Percentiles rank a stretch among this genome's conserved stretches.
These are phyloP conservation scores for Phytophthora pluvialis DNA, from an alignment of 352 stramenopile genomes.

Conservation along the genomic window DNA sequence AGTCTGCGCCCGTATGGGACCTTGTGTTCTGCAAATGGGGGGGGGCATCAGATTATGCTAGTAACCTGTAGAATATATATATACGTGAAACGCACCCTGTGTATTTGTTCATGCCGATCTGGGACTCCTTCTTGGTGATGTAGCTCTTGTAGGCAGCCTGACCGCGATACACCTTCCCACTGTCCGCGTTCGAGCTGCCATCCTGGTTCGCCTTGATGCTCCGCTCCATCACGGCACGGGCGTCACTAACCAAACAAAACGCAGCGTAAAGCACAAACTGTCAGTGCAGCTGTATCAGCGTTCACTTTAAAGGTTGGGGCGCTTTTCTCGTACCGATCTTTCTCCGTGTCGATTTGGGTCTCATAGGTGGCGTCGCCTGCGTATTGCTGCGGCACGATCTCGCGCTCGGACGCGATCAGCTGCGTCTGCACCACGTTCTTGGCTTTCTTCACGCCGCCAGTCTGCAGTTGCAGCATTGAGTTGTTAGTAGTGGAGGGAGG, in stretches of 20 bases:
- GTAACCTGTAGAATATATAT: not conserved
- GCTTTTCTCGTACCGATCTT: slow-evolving; percentile 50
- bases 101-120: slow-evolving; percentile 92
- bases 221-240: slow-evolving; percentile 77
- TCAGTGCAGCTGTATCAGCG: not conserved
- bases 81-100: slow-evolving; percentile 56
- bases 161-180: slow-evolving; percentile 85
- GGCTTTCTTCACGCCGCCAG: slow-evolving; percentile 53
- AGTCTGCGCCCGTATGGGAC: slow-evolving; percentile 94
- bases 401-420: slow-evolving; percentile 71
- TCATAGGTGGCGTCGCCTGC: slow-evolving; percentile 86
- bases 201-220: slow-evolving; percentile 78
- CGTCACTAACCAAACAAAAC: slow-evolving; percentile 53
- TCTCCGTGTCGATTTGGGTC: slow-evolving; percentile 84
- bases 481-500: not conserved
- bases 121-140: slow-evolving; percentile 86
- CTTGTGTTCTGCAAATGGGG: slow-evolving; percentile 79
- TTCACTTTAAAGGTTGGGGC: too few relatives aligned
- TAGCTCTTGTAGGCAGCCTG: slow-evolving; percentile 90
- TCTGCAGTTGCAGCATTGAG: slow-evolving; percentile 36
- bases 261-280: not conserved
- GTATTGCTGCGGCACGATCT: slow-evolving; percentile 82
- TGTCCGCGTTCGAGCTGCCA: slow-evolving; percentile 68
- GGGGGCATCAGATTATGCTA: slow-evolving; percentile 1
- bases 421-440: slow-evolving; percentile 69